A percentile compares a stretch with the other conserved stretches of the same genome.
Conservation (phyloP, 177 flowering plant species). For the Vitis hybrid region DNA sequence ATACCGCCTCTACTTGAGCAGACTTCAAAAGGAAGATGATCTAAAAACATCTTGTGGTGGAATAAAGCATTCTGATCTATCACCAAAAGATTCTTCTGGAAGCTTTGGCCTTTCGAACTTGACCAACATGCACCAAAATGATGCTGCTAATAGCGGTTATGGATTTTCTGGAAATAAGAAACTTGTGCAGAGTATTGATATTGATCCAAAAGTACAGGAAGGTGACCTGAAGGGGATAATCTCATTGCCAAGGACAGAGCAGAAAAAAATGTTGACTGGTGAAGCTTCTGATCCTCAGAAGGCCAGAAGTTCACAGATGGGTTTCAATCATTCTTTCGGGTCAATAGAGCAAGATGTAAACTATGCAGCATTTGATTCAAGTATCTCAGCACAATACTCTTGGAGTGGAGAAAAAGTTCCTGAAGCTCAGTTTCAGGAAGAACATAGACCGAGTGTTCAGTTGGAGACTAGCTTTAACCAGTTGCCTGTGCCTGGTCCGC, state of each 20-base stretch:
- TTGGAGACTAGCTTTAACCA: conserved; percentile 29
- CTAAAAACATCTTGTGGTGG: conserved; percentile 38
- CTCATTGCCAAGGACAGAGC: conserved; percentile 30
- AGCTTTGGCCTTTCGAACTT: conserved; percentile 43
- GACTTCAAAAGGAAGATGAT: conserved; percentile 74
- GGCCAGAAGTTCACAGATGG: conserved; percentile 22
- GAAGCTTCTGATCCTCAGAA: conserved; percentile 34
- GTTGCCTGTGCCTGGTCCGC: conserved; percentile 25
- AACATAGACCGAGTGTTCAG: conserved; percentile 27
- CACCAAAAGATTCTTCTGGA: conserved; percentile 41
- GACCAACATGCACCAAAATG: conserved; percentile 26
- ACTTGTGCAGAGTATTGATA: conserved; percentile 23
- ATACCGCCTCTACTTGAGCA: conserved; percentile 84
- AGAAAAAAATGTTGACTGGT: conserved; percentile 20
- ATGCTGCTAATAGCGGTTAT: conserved; percentile 28
- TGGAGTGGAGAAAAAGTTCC: conserved; percentile 44
- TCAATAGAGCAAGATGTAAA: conserved; percentile 30
- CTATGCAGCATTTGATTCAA: conserved; percentile 31
- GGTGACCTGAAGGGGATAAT: conserved; percentile 28
- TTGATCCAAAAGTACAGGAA: conserved; percentile 31
- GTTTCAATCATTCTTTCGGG: conserved; percentile 24
- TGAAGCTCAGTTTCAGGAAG: conserved; percentile 34
- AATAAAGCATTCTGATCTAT: conserved; percentile 43
- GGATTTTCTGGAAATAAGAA: conserved; percentile 34
- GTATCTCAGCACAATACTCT: conserved; percentile 27